These are phyloP conservation scores for Nepenthes mirabilis DNA, from an alignment of 148 eudicot species.

Conservation along the genomic window DNA sequence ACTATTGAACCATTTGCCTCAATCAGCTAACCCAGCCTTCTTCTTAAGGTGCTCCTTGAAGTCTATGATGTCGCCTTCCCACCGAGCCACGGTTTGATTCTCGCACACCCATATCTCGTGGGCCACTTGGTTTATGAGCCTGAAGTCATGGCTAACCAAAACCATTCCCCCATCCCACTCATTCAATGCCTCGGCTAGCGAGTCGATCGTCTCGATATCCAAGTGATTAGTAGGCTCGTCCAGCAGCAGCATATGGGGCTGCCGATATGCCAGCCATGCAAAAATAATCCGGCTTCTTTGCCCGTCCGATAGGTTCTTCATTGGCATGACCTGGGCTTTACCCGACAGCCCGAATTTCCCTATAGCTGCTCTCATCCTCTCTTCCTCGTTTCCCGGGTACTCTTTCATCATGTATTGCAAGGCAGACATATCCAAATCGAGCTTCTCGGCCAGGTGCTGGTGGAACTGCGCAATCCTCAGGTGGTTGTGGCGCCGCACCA, in stretches of 20 bases:
- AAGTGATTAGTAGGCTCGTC: conserved; percentile 94
- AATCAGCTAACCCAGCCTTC: conserved; percentile 41
- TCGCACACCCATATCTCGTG: conserved; percentile 95
- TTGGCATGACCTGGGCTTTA: conserved; percentile 86
- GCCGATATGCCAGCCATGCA: conserved; percentile 74
- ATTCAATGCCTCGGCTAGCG: conserved; percentile 80
- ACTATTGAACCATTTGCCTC: not conserved
- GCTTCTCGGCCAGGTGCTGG: conserved; percentile 79
- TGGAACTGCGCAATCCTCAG: conserved; percentile 75
- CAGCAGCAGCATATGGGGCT: conserved; percentile 68
- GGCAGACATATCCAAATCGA: conserved; percentile 68
- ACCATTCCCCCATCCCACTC: conserved; percentile 99
- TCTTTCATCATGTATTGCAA: conserved; percentile 64
- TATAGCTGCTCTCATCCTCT: conserved; percentile 75
- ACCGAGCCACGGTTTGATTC: conserved; percentile 58
- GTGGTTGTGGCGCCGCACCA: conserved; percentile 83
- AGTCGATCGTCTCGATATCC: conserved; percentile 92
- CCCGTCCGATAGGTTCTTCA: conserved; percentile 79
- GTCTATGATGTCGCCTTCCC: conserved; percentile 83
- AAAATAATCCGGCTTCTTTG: conserved; percentile 68
- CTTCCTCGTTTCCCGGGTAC: conserved; percentile 85
- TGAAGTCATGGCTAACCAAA: conserved; percentile 85
- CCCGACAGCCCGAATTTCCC: conserved; percentile 80
- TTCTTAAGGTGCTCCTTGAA: conserved; percentile 69
- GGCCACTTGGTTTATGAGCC: conserved; percentile 94